Base-by-base conservation (phyloP, 495 filamentous ascomycete species). In the Aspergillus nanangensis region DNA sequence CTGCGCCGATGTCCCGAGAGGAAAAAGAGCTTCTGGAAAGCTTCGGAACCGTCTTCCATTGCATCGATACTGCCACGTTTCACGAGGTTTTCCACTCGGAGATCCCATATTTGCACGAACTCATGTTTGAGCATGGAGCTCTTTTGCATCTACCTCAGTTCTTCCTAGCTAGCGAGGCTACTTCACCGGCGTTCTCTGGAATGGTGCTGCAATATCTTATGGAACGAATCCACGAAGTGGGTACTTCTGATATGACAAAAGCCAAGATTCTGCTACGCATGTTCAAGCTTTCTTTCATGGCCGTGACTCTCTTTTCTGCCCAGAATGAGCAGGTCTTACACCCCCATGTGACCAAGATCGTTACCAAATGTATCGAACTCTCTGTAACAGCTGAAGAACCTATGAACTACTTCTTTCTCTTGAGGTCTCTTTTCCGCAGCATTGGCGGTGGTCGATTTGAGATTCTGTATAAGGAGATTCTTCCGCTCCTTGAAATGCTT, bases 211-310 rank as follows among this genome's bases (percentile, higher is more conserved):
- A 92, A 57, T 97, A 97, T 57, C 74, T 99, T 38, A 97, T 99
- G 93, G 87, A 90, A 57, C 83, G 86, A 21, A 94, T 99, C 43
- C 84, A 93, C 47, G 89, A 97, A 52, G 89, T 99, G 33, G 94
- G 94, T 27, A 94, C 89, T 0, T 84, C 84, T 10, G 88, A 97
- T 61, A 84, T 88, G 38, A 87, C 86, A 46, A 91, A 88, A 65
- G 90, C 92, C 0, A 90, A 90, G 38, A 93, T 97, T 42, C 72
- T 99, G 8, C 74, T 99, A 13, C 82, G 94, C 35, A 82, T 99
- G 41, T 99, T 99, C 75, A 99, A 99, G 69, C 74, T 99, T 35
- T 95, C 90, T 4, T 99, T 99, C 70, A 99, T 99, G 94, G 94
- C 94, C 1, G 94, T 99, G 21, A 97, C 94, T 0, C 69, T 99